Evolutionary conservation across 1,284 basidiomycete species (phyloP).

Genomic region (Boletus hoseneyae): DNA sequence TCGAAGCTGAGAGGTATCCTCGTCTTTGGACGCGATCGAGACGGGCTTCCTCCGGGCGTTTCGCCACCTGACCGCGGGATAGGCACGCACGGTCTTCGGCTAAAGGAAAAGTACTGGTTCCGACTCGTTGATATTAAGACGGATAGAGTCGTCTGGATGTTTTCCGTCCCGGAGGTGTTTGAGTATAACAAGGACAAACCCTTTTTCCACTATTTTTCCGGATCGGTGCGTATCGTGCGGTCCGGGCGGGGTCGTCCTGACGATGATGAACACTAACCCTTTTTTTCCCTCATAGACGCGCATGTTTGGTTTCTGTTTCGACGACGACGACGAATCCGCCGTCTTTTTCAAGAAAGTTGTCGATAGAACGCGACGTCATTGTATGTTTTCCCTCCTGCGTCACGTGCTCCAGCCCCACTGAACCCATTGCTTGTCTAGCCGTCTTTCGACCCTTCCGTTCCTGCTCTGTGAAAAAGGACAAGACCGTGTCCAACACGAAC

Average conservation of each 20-base stretch:
- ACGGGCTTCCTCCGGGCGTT: constrained; percentile 17
- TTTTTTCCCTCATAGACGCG: constrained; percentile 64
- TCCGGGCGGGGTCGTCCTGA: not conserved
- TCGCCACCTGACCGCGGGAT: constrained; percentile 21
- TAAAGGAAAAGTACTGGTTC: constrained; percentile 57
- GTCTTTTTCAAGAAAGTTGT: constrained; percentile 50
- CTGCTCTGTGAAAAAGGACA: constrained; percentile 26
- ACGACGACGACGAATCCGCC: constrained; percentile 61
- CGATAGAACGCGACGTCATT: constrained; percentile 35
- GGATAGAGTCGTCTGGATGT: constrained; percentile 84
- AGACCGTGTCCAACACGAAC: constrained; percentile 10
- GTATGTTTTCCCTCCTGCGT: constrained; percentile 19
- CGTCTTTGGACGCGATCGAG: constrained; percentile 65
- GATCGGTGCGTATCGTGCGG: constrained; percentile 56
- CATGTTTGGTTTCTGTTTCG: constrained; percentile 75
- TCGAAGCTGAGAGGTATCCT: constrained; percentile 70
- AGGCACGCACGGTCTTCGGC: constrained; percentile 21
- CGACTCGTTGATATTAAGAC: constrained; percentile 72
- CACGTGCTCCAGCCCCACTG: not conserved
- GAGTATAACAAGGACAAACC: constrained; percentile 85
- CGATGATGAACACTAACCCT: not conserved
- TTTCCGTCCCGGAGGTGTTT: constrained; percentile 77
- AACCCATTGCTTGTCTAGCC: constrained; percentile 10
- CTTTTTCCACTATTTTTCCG: constrained; percentile 89
- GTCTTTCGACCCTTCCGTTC: constrained; percentile 29